Evolutionary conservation across 2,329 filamentous ascomycete species (phyloP).

Genomic region (Nothophaeocryptopus gaeumannii): DNA sequence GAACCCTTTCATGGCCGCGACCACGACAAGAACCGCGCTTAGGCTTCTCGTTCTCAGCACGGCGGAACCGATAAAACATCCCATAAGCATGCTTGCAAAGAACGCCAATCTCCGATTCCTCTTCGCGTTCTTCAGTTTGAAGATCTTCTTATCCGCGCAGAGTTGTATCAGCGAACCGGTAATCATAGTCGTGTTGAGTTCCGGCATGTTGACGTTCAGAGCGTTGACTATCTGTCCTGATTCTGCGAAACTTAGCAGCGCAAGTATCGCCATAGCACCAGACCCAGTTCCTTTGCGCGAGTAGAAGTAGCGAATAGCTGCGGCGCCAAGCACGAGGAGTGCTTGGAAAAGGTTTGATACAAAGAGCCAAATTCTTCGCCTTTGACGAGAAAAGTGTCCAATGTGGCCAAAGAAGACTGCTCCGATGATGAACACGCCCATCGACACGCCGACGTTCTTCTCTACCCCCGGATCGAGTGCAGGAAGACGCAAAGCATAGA

Average conservation of each 20-base stretch:
- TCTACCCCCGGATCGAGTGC: conserved; percentile 18
- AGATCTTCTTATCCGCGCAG: conserved; percentile 25
- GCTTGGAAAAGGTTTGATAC: conserved; percentile 25
- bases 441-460: conserved; percentile 26
- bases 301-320: conserved; percentile 25
- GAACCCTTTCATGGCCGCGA: conserved; percentile 22
- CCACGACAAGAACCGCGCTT: conserved; percentile 23
- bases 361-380: conserved; percentile 28
- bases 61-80: conserved; percentile 28
- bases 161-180: conserved; percentile 30
- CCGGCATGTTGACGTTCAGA: conserved; percentile 26
- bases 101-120: conserved; percentile 27
- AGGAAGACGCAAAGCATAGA: conserved; percentile 19
- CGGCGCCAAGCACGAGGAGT: conserved; percentile 24
- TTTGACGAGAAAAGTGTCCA: conserved; percentile 24
- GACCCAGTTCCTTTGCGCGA: conserved; percentile 12
- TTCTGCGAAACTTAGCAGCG: conserved; percentile 22
- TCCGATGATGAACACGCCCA: conserved; percentile 27
- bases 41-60: conserved; percentile 17
- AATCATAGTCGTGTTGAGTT: conserved; percentile 34
- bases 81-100: conserved; percentile 23
- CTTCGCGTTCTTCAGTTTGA: conserved; percentile 21
- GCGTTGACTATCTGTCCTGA: conserved; percentile 30
- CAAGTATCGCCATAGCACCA: conserved; percentile 22
- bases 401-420: conserved; percentile 29